Evolutionary conservation across 768 basidiomycete species (phyloP), one percentile per base, ranked within the genome.

Genomic region (Clitopilus hobsonii): DNA sequence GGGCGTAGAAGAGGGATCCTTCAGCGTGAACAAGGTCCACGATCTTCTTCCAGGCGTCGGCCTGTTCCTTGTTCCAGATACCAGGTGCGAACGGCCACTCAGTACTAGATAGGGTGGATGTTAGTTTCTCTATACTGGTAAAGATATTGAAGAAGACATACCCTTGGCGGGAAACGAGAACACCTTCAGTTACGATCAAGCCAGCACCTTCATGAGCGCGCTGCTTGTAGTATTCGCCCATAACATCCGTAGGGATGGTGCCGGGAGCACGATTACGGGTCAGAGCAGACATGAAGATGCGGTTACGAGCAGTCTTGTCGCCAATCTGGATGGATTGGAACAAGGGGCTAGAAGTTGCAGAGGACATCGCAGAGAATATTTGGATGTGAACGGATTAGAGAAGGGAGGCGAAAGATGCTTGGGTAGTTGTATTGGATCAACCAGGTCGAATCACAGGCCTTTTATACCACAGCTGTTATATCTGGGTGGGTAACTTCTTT

Each of bases 221-320:
- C 56, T 74, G 72, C 14, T 60, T 55, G 55, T 74, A 74, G 57
- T 74, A 72, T 49, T 73, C 69, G 28, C 68, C 65, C 61, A 68
- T 73, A 52, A 71, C 50, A 7, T 70, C 63, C 51, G 65, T 76
- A 7, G 77, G 75, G 38, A 75, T 64, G 22, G 41, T 45, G 22
- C 41, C 41, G 3, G 41, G 41, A 8, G 74, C 67, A 20, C 77
- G 70, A 61, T 71, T 74, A 27, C 77, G 67, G 7, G 75, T 75
- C 59, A 79, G 55, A 1, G 75, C 70, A 18, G 72, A 63, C 69
- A 78, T 73, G 54, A 67, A 57, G 45, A 76, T 67, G 6, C 74
- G 63, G 60, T 79, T 78, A 24, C 65, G 63, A 25, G 75, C 57
- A 5, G 64, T 66, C 47, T 71, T 60, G n/a, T 65, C 62, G 8